A percentile compares a stretch with the other conserved stretches of the same genome.
Evolutionary conservation across 352 stramenopile species (phyloP).

Genomic region (Pythium insidiosum): DNA sequence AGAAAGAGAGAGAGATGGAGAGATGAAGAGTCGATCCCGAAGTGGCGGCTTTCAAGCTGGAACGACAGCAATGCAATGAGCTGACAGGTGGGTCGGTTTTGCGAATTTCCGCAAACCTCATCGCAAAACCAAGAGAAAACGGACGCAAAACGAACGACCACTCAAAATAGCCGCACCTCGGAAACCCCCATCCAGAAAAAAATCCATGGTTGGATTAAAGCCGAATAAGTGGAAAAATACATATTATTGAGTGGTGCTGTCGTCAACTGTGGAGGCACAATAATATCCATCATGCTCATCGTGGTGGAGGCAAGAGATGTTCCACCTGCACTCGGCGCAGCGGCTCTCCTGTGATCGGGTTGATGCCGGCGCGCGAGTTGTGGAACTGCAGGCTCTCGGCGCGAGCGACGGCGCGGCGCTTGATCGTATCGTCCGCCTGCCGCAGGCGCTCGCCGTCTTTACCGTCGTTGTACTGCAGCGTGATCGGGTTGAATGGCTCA

Average conservation of each 20-base stretch:
- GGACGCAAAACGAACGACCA: no score
- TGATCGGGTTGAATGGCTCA: slow-evolving; percentile 85
- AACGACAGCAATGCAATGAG: no score
- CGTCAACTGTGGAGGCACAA: neutral
- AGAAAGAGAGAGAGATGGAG: no score
- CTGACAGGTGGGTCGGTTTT: no score
- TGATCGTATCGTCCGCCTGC: slow-evolving; percentile 57
- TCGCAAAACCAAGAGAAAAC: no score
- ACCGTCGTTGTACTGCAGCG: slow-evolving; percentile 82
- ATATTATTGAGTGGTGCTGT: neutral
- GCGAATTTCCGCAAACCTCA: no score
- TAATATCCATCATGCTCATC: slow-evolving; percentile 1
- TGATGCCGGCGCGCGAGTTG: slow-evolving; percentile 73
- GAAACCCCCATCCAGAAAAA: no score
- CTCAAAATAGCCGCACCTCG: no score
- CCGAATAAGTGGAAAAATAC: no score
- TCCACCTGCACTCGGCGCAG: slow-evolving; percentile 34
- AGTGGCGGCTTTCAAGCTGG: no score
- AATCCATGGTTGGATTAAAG: no score
- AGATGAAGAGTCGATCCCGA: no score
- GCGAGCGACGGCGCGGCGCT: slow-evolving; percentile 62
- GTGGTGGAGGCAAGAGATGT: slow-evolving; percentile 38
- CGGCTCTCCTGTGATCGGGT: slow-evolving; percentile 80
- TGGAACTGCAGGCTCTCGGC: slow-evolving; percentile 78
- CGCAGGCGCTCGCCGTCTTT: slow-evolving; percentile 67